These are phyloP conservation scores for Mycena crocata DNA, from an alignment of 768 basidiomycete species.

Conservation along the genomic window DNA sequence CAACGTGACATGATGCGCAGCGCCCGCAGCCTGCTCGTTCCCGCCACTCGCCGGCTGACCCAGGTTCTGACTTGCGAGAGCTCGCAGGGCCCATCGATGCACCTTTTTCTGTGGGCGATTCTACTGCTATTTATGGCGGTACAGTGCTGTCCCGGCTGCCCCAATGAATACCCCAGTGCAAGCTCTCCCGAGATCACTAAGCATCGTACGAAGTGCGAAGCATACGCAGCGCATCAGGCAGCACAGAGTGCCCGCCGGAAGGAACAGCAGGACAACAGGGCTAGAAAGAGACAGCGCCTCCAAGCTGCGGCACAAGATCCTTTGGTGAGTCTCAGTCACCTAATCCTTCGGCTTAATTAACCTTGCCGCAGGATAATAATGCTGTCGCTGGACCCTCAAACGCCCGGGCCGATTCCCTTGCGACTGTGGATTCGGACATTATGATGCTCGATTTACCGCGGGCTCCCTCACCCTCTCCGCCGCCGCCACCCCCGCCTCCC, in stretches of 20 bases:
- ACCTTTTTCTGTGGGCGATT: conserved; percentile 1
- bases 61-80: no score
- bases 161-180: not conserved
- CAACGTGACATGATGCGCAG: not conserved
- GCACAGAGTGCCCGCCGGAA: not conserved
- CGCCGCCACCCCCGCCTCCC: conserved; percentile 24
- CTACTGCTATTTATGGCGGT: not conserved
- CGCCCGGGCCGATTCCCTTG: no score
- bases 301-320: no score
- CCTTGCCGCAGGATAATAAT: no score
- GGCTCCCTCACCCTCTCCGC: no score
- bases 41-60: no score
- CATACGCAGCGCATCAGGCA: not conserved
- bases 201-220: not conserved
- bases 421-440: no score
- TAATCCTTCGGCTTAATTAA: no score
- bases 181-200: not conserved
- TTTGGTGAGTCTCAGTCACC: no score
- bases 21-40: not conserved
- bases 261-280: not conserved
- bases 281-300: conserved; percentile 3
- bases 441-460: no score
- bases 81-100: no score
- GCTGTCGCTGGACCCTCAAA: no score
- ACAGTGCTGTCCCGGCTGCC: not conserved